Base-by-base conservation (phyloP, 495 filamentous ascomycete genomes). In the Talaromyces borbonicus region DNA sequence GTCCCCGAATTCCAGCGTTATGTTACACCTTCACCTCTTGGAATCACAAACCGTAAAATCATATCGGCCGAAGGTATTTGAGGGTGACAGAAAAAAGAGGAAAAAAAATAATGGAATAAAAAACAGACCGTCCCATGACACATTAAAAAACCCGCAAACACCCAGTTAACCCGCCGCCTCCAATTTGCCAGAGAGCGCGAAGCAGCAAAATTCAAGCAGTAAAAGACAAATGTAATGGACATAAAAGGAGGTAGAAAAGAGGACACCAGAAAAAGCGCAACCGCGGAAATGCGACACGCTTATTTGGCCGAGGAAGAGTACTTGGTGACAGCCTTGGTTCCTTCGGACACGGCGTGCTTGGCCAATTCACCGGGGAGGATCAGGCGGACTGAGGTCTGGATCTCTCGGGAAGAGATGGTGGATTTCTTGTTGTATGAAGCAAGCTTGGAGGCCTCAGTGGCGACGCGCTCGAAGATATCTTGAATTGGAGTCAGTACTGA, bases 351-450 rank as follows among this genome's bases (percentile, higher is more conserved):
- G 58, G 92, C 92, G 71, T 98, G 92, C 83, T 98, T 98, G 63
- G 92, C 92, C 48, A 98, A 79, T 77, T 98, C 92, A 68, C 92
- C 92, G 31, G 92, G 92, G 15, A 98, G 86, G 68, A 98, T 98
- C 33, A 98, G 81, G 49, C 92, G 83, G 53, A 98, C 92, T 72
- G 92, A 98, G 56, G 92, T 98, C 80, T 98, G 92, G 64, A 98
- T 98, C 74, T 98, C 92, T 64, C 92, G 84, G 52, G 90, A 95
- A 19, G 92, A 97, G 75, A 98, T 98, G 70, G 92, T 98, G 36
- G 90, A 96, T 79, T 98, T 98, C 85, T 98, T 98, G 83, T 98
- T 98, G 78, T 98, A 98, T 44, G 92, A 93, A 55, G 92, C 92
- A 38, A 98, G 81, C 83, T 98, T 98, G 63, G 88, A 95, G 33